Base-by-base conservation (phyloP, 2,329 filamentous ascomycete species). In the Calonectria montana region DNA sequence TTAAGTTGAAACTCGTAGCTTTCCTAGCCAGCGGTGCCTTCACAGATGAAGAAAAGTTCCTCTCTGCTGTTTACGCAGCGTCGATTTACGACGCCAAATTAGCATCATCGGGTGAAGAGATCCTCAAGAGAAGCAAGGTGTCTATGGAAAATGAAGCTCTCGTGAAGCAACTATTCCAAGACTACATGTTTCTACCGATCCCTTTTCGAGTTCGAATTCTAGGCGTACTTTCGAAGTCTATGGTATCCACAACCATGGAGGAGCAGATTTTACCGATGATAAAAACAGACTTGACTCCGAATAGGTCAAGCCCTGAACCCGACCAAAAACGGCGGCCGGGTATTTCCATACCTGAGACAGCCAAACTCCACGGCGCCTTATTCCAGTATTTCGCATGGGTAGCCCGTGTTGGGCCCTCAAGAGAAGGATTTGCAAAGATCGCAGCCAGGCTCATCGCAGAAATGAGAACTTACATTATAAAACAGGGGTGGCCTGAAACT, bases 351-450 rank as follows among this genome's bases (percentile, higher is more conserved):
- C n/a, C 96, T 9, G 95, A 98, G 82, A 91, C 91, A 2, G 89
- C 91, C 1, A 97, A 97, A 81, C 88, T 98, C 12, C 91, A 95
- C 75, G 92, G 91, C 55, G 94, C 96, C 1, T 88, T 98, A 4
- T 97, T 98, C 78, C 91, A 93, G 45, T 97, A 96, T 77, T 90
- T 97, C 68, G 94, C 94, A 64, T 98, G 96, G 91, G 91, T 97
- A 13, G 94, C 96, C 12, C 91, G 93, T 37, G 91, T 95, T 77
- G 94, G 93, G 9, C 88, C 91, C 0, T 82, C 83, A 0, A 83
- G 83, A 35, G 84, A 88, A 1, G 88, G 91, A 63, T 90, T 97
- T 66, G 31, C 7, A 35, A 83, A 87, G 10, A 91, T 97, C 76
- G 94, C 93, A 0, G 87, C 90, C 2, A 89, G 89, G 48, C 87